Evolutionary conservation across 495 filamentous ascomycete species (phyloP), one percentile per base, ranked within the genome.

Genomic region (Lichenothelia convexa): DNA sequence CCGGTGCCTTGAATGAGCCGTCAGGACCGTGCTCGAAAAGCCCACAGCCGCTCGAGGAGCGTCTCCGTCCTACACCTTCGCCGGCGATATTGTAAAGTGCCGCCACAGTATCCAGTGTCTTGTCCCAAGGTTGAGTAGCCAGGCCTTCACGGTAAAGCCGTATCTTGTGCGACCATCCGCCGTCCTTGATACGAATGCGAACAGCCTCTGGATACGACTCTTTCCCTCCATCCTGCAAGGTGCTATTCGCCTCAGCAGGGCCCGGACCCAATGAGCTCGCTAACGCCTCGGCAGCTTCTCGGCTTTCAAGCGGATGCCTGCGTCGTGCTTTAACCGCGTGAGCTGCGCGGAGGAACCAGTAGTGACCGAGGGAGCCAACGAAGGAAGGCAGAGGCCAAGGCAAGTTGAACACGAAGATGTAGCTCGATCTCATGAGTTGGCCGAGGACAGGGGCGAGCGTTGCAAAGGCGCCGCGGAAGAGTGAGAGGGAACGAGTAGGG

Each of bases 381-480:
- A 53, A 57, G 19, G 38, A 40, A 22, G 62, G 54, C 5, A 67
- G 31, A 4, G 51, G 42, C 3, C 40, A 35, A 3, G 64, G 66
- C 12, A 71, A 44, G 30, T 61, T 55, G 49, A 71, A 57, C 5
- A 51, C 50, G 39, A 70, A 68, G 26, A 71, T 52, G 35, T 71
- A 71, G 26, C 62, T 60, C 0, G 64, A 69, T 18, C 55, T 36
- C 2, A 24, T n/a, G 17, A 59, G 5, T 37, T 71, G 66, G 13
- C 41, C 46, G 23, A 60, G 15, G 7, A 70, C 30, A 2, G 66
- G 65, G 3, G 39, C 36, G 11, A 67, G 29, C 7, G 55, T 57
- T 13, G 45, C 44, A 9, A 54, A 32, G 18, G 63, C 64, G 34
- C 59, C 60, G 22, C 47, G 45, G 18, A 68, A 41, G 31, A 61